Conservation (phyloP, 2,329 filamentous ascomycete species). For the Sarocladium oryzae region DNA sequence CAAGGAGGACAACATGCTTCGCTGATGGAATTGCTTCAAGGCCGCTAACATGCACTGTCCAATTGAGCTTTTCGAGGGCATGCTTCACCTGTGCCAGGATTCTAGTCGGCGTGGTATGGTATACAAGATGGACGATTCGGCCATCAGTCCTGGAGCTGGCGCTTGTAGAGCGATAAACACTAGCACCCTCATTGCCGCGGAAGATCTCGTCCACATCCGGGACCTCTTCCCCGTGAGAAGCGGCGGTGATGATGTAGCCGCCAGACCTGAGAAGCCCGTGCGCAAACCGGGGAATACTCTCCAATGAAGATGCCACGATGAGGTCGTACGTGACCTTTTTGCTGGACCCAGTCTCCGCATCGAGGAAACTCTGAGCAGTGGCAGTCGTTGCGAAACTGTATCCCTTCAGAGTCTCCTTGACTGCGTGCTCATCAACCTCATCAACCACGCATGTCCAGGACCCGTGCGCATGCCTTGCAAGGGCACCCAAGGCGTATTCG, state of each 20-base stretch:
- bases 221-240: neutral
- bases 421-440: neutral
- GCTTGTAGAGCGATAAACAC: neutral
- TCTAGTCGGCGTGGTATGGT: neutral
- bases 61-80: slow-evolving; percentile 13
- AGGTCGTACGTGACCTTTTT: slow-evolving; percentile 9
- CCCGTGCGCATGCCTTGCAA: slow-evolving; percentile 8
- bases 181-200: neutral
- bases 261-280: neutral
- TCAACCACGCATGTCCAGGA: slow-evolving; percentile 9
- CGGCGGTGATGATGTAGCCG: neutral
- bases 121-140: neutral
- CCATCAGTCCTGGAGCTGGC: neutral
- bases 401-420: slow-evolving; percentile 1
- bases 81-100: neutral
- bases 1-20: slow-evolving; percentile 21
- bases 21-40: neutral
- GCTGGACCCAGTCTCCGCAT: neutral
- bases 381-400: neutral
- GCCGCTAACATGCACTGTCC: slow-evolving; percentile 12
- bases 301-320: neutral
- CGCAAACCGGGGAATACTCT: neutral
- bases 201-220: neutral
- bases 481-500: slow-evolving; percentile 9
- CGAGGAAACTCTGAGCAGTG: neutral